Base-by-base conservation (phyloP, 148 eudicot species). In the Nepenthes mirabilis region DNA sequence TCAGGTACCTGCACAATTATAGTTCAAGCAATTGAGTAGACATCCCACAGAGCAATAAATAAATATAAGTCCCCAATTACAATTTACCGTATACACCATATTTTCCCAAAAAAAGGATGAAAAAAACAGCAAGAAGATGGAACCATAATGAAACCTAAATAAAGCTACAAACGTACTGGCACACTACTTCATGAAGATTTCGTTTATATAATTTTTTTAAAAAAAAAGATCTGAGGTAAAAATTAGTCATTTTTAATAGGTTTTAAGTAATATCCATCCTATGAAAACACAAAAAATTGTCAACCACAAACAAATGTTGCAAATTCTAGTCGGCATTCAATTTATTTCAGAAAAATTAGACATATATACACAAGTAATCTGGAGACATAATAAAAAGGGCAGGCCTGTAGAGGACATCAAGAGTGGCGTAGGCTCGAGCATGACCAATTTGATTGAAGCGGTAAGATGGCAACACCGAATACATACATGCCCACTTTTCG, bases 361-460 rank as follows among this genome's bases (percentile, higher is more conserved):
- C 23, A 23, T 23, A 23, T 23, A 23, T 23, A 23, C 23, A 23
- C 23, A 23, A 23, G 23, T 23, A 23, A 23, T 23, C 23, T 23
- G 23, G 23, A 23, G 23, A 23, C 23, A 23, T 0, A 23, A 43
- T 1, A 49, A 6, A 33, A 34, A 61, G 53, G 60, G 14, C 37
- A n/a, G 36, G 86, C 94, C 94, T 80, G 72, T 59, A 86, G 36
- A 89, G 87, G 37, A 86, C 76, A 68, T 89, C 97, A 60, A 89
- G 86, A 43, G 97, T 90, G 10, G 86, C 90, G 36, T 89, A 89
- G 58, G 97, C 94, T 14, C 94, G 77, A 58, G 94, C 97, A 68
- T 89, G 97, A 51, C 97, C 97, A 63, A 89, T 80, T 36, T 86
- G 94, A 69, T 90, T 86, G 68, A 60, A 68, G 59, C 86, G 94